Base-by-base conservation (phyloP, 2,329 filamentous ascomycete genomes). In the Sarocladium brachiariae region DNA sequence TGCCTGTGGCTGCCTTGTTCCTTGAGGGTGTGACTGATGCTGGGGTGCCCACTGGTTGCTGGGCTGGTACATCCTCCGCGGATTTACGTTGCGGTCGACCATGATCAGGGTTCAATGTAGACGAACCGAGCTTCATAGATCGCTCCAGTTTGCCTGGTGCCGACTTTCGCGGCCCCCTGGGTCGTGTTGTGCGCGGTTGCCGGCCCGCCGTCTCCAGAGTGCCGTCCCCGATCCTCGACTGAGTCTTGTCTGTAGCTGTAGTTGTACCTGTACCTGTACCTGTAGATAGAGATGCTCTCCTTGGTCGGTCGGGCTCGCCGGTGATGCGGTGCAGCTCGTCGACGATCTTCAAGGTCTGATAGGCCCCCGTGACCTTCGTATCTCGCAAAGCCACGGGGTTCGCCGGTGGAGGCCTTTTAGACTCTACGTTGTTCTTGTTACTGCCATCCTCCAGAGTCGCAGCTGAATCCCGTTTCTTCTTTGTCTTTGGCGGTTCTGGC, bases 381-480 rank as follows among this genome's bases (percentile, higher is more conserved):
- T 77, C 74, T 5, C 72, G 71, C 25, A 71, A 55, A 2, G 72
- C 69, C 4, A 67, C 65, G 1, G 74, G 72, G 14, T 72, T 66
- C 34, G 62, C 64, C 2, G 65, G 57, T 2, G 63, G 57, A 2
- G 66, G 64, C 33, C 49, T 57, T 24, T 38, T 39, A 6, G 18
- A 16, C 19, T 45, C 37, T 9, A 56, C 21, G n/a, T n/a, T n/a
- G n/a, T n/a, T n/a, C 24, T 45, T 47, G 3, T 5, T 47, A n/a
- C 14, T 31, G 43, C 43, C 50, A 57, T 65, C 60, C 13, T 59
- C 53, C 21, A 35, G 38, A 41, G 35, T 27, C 41, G 49, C 58
- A 49, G 21, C 51, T 35, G 46, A 24, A 33, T 46, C 46, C 19
- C 46, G 50, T 51, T 39, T 57, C 39, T 47, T 46, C 19, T 23